Percentiles rank a stretch among this genome's conserved stretches.
Conservation (phyloP, 768 basidiomycete genomes). For the Trametes elegans region DNA sequence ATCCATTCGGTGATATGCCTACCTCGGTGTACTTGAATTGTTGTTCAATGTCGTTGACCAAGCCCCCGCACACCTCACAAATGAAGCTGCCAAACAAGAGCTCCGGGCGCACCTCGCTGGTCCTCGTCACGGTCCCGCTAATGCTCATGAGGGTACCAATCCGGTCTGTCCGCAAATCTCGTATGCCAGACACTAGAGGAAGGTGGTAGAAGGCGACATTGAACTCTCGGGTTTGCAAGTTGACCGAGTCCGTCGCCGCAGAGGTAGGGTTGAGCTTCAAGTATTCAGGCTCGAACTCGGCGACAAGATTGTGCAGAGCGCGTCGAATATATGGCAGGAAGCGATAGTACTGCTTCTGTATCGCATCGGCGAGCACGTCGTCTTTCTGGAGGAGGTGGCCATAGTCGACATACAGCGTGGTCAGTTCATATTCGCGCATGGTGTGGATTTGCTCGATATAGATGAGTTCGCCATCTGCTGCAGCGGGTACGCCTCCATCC, state of each 20-base stretch:
- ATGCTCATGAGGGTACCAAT: slow-evolving; percentile 95
- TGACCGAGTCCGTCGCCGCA: slow-evolving; percentile 82
- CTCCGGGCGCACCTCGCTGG: slow-evolving; percentile 96
- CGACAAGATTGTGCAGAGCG: slow-evolving; percentile 85
- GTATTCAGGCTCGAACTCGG: slow-evolving; percentile 89
- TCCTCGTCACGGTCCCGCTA: slow-evolving; percentile 95
- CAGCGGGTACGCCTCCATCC: slow-evolving; percentile 59
- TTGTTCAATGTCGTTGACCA: slow-evolving; percentile 93
- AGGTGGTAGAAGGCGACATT: slow-evolving; percentile 94
- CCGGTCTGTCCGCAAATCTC: slow-evolving; percentile 88
- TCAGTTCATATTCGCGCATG: slow-evolving; percentile 92
- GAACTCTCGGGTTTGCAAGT: slow-evolving; percentile 91
- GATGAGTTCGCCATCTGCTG: slow-evolving; percentile 60
- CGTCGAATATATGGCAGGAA: slow-evolving; percentile 94
- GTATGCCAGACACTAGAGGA: slow-evolving; percentile 91
- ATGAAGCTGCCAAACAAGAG: slow-evolving; percentile 90
- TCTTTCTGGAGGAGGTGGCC: slow-evolving; percentile 86
- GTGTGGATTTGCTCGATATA: slow-evolving; percentile 94
- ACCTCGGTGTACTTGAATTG: slow-evolving; percentile 99
- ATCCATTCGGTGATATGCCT: not conserved
- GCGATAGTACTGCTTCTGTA: slow-evolving; percentile 93
- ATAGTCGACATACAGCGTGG: slow-evolving; percentile 96
- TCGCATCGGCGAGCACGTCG: slow-evolving; percentile 90
- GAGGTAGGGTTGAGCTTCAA: slow-evolving; percentile 91
- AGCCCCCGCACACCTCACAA: slow-evolving; percentile 84